These are phyloP conservation scores for Pseudocercospora macadamiae DNA, from an alignment of 2,329 filamentous ascomycete species.

Conservation along the genomic window DNA sequence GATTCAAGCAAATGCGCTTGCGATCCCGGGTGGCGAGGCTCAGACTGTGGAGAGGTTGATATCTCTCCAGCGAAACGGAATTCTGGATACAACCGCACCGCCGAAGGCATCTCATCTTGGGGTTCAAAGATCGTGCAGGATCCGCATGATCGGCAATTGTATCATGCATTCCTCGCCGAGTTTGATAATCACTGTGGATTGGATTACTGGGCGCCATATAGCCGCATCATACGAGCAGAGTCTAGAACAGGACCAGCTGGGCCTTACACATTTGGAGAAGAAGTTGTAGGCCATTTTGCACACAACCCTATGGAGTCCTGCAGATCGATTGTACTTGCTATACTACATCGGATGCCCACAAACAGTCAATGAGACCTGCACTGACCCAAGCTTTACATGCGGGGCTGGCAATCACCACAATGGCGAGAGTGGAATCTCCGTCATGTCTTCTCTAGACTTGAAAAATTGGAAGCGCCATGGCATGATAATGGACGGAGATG, in stretches of 20 bases:
- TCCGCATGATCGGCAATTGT: neutral
- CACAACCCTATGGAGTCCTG: slow-evolving; percentile 4
- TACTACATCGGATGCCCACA: slow-evolving; percentile 12
- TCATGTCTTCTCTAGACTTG: neutral
- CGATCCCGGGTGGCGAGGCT: slow-evolving; percentile 1
- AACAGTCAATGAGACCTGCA: neutral
- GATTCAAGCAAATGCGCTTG: neutral
- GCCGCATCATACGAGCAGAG: slow-evolving; percentile 7
- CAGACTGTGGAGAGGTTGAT: slow-evolving; percentile 4
- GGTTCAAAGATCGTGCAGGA: neutral
- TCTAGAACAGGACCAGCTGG: neutral
- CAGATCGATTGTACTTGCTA: neutral
- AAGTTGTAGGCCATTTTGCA: slow-evolving; percentile 7
- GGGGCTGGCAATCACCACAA: slow-evolving; percentile 6
- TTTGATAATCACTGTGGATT: slow-evolving; percentile 8
- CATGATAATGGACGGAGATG: neutral
- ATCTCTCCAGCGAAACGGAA: neutral
- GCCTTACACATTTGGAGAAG: neutral
- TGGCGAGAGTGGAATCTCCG: slow-evolving; percentile 6
- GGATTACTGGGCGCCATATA: slow-evolving; percentile 8
- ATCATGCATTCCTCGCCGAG: slow-evolving; percentile 7
- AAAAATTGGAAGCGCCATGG: neutral
- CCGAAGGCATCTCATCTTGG: slow-evolving; percentile 6
- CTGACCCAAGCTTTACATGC: slow-evolving; percentile 4
- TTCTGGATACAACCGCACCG: slow-evolving; percentile 5